These are phyloP conservation scores for Lignosus rhinocerotis DNA, from an alignment of 1,284 basidiomycete species.

Conservation along the genomic window DNA sequence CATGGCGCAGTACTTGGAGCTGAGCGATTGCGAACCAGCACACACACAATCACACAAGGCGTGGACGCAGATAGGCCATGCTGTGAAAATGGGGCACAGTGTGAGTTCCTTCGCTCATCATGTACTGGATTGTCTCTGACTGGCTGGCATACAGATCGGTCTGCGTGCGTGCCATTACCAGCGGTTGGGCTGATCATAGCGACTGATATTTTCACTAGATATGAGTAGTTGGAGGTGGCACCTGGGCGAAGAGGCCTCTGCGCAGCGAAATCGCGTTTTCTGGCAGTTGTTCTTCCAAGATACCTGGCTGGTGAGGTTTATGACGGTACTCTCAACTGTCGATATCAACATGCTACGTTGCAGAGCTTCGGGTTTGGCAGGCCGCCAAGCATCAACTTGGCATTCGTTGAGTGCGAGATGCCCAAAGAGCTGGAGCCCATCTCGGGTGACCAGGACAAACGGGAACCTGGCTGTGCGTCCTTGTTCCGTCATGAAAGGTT, in stretches of 20 bases:
- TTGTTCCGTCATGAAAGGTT: not conserved
- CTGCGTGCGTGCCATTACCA: slow-evolving; percentile 48
- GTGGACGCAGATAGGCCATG: slow-evolving; percentile 59
- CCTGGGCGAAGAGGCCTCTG: slow-evolving; percentile 44
- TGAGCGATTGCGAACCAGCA: slow-evolving; percentile 49
- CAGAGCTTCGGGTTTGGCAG: slow-evolving; percentile 66
- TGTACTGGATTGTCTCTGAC: not conserved
- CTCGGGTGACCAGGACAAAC: slow-evolving; percentile 38
- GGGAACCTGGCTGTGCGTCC: slow-evolving; percentile 50
- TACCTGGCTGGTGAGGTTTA: slow-evolving; percentile 52
- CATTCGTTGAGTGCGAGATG: slow-evolving; percentile 57
- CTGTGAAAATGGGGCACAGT: slow-evolving; percentile 55
- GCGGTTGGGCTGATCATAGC: not conserved
- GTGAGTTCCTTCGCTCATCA: slow-evolving; percentile 38
- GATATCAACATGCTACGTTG: not conserved
- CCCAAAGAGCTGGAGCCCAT: slow-evolving; percentile 41
- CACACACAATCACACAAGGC: slow-evolving; percentile 46
- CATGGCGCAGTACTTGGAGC: slow-evolving; percentile 56
- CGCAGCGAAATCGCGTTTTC: slow-evolving; percentile 55
- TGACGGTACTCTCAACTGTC: not conserved
- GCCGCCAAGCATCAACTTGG: slow-evolving; percentile 54
- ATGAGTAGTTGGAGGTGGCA: slow-evolving; percentile 62
- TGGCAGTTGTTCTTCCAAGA: slow-evolving; percentile 66
- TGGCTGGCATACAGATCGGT: slow-evolving; percentile 49
- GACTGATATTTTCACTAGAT: slow-evolving; percentile 41